phyloP scores from a whole-genome alignment of 306 rosid genomes.

The Vachellia collinsii region DNA sequence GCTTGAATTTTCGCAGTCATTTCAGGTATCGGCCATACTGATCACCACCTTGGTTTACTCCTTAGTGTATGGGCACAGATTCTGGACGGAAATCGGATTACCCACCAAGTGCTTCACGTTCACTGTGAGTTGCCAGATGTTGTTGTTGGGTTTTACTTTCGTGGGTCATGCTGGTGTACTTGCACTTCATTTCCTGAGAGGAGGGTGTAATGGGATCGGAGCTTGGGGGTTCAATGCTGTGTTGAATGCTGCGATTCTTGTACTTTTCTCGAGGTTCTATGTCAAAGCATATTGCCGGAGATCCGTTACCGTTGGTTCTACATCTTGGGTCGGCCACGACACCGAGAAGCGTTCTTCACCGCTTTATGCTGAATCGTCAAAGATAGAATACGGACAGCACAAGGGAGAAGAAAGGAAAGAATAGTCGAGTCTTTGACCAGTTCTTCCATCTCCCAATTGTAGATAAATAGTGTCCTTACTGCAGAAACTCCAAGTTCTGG shows the following conservation, averaged over 20 bases:
- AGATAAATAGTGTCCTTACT: neutral
- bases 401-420: neutral
- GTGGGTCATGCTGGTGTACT: conserved; percentile 68
- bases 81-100: conserved; percentile 62
- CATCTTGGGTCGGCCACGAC: neutral
- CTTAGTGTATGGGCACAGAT: conserved; percentile 59
- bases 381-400: neutral
- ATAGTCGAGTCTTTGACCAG: neutral
- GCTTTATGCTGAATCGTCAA: neutral
- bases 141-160: conserved; percentile 52
- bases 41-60: conserved; percentile 50
- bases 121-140: conserved; percentile 48
- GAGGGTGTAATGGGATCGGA: conserved; percentile 87
- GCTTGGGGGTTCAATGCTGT: conserved; percentile 72
- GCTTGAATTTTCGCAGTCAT: conserved; percentile 80
- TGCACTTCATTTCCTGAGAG: conserved; percentile 57
- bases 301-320: neutral
- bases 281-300: conserved; percentile 26
- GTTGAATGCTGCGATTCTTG: conserved; percentile 55
- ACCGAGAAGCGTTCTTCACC: neutral
- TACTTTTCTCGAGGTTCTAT: conserved; percentile 56
- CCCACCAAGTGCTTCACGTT: conserved; percentile 44
- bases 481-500: neutral
- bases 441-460: neutral
- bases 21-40: conserved; percentile 65